Evolutionary conservation across 129 eudicot species (phyloP), one percentile per base, ranked within the genome.

Genomic region (Ambrosia artemisiifolia): DNA sequence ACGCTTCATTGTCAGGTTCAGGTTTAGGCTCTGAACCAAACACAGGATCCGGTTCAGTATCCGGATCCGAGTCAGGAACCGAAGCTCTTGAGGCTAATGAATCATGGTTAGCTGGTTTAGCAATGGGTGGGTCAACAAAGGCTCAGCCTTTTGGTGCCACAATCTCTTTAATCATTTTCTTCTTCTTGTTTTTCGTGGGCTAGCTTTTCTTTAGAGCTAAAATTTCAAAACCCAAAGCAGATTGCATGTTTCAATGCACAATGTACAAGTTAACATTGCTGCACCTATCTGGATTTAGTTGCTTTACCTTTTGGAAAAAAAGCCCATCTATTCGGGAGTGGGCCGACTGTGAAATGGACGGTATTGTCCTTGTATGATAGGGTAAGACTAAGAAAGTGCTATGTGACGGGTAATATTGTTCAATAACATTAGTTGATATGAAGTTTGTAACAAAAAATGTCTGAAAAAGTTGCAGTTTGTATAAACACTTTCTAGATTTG

Each of bases 71-170:
- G n/a, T 73, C 91, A 5, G 89, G 90, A 6, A 81, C 96, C 7
- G 81, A 74, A 46, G 76, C 92, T 10, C 74, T 88, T 88, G 75
- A 82, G 67, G 55, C 89, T 17, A 91, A 90, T 75, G 98, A 95
- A 44, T 90, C 98, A 68, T 90, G 84, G 84, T 71, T 94, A 63
- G 98, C 96, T 69, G 95, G 98, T 19, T 57, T 94, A 78, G 98
- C 98, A 20, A 94, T 92, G 96, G 98, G 98, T 42, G 87, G 69
- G 46, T 86, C 98, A 34, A 56, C 83, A 61, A 75, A 78, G 81
- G 63, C 34, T 68, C 63, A 42, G 61, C 77, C 81, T 24, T 78
- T 70, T 24, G 65, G 67, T 43, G 67, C 61, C 49, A 51, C 56
- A 28, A 1, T 70, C 0, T 38, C 56, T 50, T 70, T 70, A 10